Evolutionary conservation across 257 asterid genomes (phyloP).

Genomic region (Solanum clarkiae): DNA sequence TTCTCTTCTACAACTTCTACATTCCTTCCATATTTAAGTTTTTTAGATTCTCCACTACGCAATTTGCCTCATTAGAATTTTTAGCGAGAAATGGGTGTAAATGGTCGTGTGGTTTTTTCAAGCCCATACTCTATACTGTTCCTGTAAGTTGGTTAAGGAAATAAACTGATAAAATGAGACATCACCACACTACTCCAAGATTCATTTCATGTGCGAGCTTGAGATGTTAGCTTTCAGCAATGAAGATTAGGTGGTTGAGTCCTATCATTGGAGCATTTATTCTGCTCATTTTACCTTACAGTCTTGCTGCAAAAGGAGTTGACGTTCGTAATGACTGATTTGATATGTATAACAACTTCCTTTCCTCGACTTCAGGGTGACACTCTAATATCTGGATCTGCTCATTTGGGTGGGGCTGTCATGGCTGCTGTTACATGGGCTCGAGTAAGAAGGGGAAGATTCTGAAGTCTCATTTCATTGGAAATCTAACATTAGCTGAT

Average conservation of each 20-base stretch:
- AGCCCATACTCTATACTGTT: neutral
- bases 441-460: constrained; percentile 40
- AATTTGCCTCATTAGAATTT: neutral
- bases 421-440: constrained; percentile 76
- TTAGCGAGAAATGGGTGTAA: neutral
- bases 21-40: neutral
- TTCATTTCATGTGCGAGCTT: neutral
- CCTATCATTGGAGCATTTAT: neutral
- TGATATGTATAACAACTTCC: neutral
- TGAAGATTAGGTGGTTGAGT: neutral
- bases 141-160: neutral
- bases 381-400: constrained; percentile 47
- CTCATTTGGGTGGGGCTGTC: constrained; percentile 85
- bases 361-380: constrained; percentile 46
- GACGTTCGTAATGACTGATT: neutral
- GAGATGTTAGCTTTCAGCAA: neutral
- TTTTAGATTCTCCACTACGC: neutral
- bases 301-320: neutral
- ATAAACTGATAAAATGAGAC: neutral
- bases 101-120: neutral
- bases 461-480: constrained; percentile 9
- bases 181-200: neutral
- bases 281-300: neutral
- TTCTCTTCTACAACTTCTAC: neutral
- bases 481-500: neutral